Evolutionary conservation across 2,329 filamentous ascomycete species (phyloP).

Genomic region (Xylaria sp.): DNA sequence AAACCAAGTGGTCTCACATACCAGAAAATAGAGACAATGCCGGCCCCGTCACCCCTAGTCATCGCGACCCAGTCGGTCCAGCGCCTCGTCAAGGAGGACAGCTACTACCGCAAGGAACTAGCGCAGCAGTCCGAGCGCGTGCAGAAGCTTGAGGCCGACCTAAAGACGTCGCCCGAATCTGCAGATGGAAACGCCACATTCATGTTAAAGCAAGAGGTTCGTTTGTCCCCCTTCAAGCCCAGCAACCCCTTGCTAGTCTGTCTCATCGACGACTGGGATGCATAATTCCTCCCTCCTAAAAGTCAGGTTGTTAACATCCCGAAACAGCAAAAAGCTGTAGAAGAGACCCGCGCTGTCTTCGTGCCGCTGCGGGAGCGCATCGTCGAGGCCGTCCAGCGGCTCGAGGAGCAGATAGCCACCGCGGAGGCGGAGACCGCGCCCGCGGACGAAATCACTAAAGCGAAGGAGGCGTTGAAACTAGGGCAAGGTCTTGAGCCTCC

Average conservation of each 20-base stretch:
- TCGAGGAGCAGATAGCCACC: slow-evolving; percentile 81
- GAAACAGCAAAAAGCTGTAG: slow-evolving; percentile 76
- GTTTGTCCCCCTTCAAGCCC: slow-evolving; percentile 40
- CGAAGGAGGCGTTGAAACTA: slow-evolving; percentile 63
- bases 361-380: slow-evolving; percentile 77
- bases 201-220: slow-evolving; percentile 86
- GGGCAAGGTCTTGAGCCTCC: slow-evolving; percentile 56
- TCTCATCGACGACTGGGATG: not conserved
- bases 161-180: slow-evolving; percentile 50
- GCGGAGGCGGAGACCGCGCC: slow-evolving; percentile 59
- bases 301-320: not conserved
- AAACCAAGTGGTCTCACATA: not conserved
- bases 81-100: slow-evolving; percentile 91
- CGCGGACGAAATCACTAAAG: slow-evolving; percentile 63
- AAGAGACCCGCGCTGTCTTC: slow-evolving; percentile 88
- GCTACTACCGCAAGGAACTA: slow-evolving; percentile 88
- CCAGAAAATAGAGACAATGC: slow-evolving; percentile 63
- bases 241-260: not conserved
- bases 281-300: not conserved
- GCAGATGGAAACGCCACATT: slow-evolving; percentile 79
- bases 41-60: slow-evolving; percentile 77
- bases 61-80: slow-evolving; percentile 83
- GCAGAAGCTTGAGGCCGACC: slow-evolving; percentile 71
- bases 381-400: slow-evolving; percentile 72
- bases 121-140: slow-evolving; percentile 78